A percentile compares a stretch with the other conserved stretches of the same genome.
Conservation (phyloP, 106 monocot species). For the Dactylorhiza incarnata region DNA sequence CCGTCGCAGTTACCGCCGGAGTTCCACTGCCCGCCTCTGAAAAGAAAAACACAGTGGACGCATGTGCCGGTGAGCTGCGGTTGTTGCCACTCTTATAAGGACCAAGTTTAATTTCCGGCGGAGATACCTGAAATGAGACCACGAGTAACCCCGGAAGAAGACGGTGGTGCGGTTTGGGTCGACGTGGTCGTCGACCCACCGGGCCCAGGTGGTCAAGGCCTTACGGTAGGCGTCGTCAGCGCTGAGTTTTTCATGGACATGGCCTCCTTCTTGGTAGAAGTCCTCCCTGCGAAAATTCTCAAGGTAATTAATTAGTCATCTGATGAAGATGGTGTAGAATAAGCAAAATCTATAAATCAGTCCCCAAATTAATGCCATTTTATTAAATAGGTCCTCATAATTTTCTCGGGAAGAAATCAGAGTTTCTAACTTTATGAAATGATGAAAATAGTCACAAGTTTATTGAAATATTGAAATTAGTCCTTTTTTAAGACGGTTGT, state of each 20-base stretch:
- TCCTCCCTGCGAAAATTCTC: conserved; percentile 26
- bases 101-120: not conserved
- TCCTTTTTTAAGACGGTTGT: no score
- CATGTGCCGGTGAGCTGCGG: not conserved
- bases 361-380: no score
- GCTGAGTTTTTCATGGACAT: conserved; percentile 26
- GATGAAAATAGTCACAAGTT: no score
- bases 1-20: conserved; percentile 36
- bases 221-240: conserved; percentile 26
- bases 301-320: not conserved
- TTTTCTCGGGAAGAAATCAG: no score
- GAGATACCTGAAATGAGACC: conserved; percentile 36
- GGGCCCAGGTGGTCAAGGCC: conserved; percentile 40
- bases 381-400: no score
- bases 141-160: conserved; percentile 48
- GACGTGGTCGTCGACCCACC: conserved; percentile 32
- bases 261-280: conserved; percentile 37
- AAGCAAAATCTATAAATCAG: no score
- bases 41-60: not conserved
- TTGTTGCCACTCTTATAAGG: not conserved
- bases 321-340: not conserved
- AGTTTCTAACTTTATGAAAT: no score
- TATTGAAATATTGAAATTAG: no score
- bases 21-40: conserved; percentile 53
- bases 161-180: conserved; percentile 16